These are phyloP conservation scores for Candida quercuum DNA, from an alignment of 805 yeast genomes.

Conservation along the genomic window DNA sequence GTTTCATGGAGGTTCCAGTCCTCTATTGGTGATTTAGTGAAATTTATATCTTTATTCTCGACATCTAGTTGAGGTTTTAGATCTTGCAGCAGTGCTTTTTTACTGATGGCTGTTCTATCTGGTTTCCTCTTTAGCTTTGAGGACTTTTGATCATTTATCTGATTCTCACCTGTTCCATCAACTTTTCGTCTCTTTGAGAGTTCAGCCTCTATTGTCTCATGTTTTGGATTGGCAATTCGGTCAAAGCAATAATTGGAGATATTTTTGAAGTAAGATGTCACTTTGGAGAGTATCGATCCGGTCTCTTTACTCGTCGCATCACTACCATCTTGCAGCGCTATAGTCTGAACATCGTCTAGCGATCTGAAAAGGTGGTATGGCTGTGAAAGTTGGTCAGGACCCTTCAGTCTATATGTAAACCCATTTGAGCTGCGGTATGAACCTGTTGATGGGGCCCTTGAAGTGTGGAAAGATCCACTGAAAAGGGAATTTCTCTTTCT, in stretches of 20 bases:
- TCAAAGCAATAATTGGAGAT: no score
- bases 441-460: no score
- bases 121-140: background rate
- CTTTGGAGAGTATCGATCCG: no score
- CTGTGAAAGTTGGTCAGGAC: no score
- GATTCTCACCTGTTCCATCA: background rate
- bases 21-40: slow-evolving; percentile 18
- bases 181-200: slow-evolving; percentile 10
- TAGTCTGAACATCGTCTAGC: background rate
- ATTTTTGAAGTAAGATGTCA: no score
- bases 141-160: background rate
- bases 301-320: no score
- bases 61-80: slow-evolving; percentile 12
- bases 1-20: slow-evolving; percentile 15
- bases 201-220: background rate
- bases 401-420: background rate
- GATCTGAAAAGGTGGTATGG: no score
- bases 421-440: no score
- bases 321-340: background rate
- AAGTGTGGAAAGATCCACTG: no score
- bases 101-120: slow-evolving; percentile 4
- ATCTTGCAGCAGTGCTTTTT: slow-evolving; percentile 7
- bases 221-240: background rate
- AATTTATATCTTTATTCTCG: slow-evolving; percentile 11
- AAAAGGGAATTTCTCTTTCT: no score